Evolutionary conservation across 2,329 filamentous ascomycete species (phyloP).

Genomic region (Fusarium drepaniforme): DNA sequence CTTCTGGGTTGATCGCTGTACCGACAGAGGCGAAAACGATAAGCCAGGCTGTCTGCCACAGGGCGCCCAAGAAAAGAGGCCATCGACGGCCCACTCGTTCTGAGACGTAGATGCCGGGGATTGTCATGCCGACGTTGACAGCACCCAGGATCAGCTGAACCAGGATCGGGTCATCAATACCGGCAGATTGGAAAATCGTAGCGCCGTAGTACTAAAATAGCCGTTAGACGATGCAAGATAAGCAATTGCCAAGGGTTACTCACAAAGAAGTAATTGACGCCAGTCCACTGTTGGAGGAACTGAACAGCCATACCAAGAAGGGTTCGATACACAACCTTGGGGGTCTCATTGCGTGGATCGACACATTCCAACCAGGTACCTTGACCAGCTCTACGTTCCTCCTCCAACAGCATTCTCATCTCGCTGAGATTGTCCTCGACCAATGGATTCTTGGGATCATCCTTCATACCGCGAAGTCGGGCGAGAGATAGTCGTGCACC

Average conservation of each 20-base stretch:
- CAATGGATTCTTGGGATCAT: slow-evolving; percentile 56
- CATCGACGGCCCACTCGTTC: slow-evolving; percentile 75
- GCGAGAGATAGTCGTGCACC: slow-evolving; percentile 62
- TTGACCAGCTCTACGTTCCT: slow-evolving; percentile 56
- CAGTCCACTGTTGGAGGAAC: slow-evolving; percentile 75
- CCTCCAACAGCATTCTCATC: slow-evolving; percentile 60
- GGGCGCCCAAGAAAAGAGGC: slow-evolving; percentile 72
- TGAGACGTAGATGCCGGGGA: slow-evolving; percentile 75
- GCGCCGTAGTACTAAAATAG: slow-evolving; percentile 66
- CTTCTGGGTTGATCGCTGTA: slow-evolving; percentile 55
- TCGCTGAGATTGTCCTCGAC: slow-evolving; percentile 65
- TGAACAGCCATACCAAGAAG: slow-evolving; percentile 72
- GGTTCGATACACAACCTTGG: slow-evolving; percentile 72
- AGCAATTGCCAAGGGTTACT: not conserved
- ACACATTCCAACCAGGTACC: slow-evolving; percentile 71
- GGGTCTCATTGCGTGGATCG: slow-evolving; percentile 60
- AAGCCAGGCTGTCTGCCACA: slow-evolving; percentile 76
- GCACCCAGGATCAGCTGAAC: slow-evolving; percentile 75
- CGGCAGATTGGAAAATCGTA: slow-evolving; percentile 74
- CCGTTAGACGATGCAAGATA: not conserved
- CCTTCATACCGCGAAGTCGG: slow-evolving; percentile 61
- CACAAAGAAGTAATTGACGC: slow-evolving; percentile 60
- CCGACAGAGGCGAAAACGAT: slow-evolving; percentile 72
- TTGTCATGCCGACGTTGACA: slow-evolving; percentile 76
- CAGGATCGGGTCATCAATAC: slow-evolving; percentile 72